These are phyloP conservation scores for Rhizophlyctis rosea DNA, from an alignment of 192 early-diverging fungal genomes.

Conservation along the genomic window DNA sequence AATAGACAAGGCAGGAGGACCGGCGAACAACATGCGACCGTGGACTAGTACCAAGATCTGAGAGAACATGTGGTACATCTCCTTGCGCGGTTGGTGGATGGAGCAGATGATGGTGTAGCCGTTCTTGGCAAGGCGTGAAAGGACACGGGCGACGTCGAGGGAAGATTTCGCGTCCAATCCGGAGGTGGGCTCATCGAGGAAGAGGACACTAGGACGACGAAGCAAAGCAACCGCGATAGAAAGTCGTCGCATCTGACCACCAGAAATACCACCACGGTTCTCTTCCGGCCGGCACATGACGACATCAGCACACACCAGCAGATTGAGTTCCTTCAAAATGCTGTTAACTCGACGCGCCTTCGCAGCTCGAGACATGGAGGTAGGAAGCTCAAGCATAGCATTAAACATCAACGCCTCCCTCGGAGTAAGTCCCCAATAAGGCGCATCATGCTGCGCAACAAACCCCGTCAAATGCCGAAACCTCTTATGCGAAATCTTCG, in stretches of 20 bases:
- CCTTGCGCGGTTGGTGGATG: conserved; percentile 75
- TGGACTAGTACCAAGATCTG: conserved; percentile 62
- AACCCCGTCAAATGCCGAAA: conserved; percentile 29
- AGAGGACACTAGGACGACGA: conserved; percentile 80
- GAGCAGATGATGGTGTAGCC: conserved; percentile 65
- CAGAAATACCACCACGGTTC: conserved; percentile 51
- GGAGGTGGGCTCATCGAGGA: conserved; percentile 85
- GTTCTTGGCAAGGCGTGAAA: conserved; percentile 59
- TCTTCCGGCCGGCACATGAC: conserved; percentile 45
- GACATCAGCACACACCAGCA: conserved; percentile 41
- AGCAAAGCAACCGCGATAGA: conserved; percentile 81
- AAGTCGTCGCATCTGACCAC: conserved; percentile 64
- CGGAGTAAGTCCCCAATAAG: conserved; percentile 33
- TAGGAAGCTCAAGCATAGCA: conserved; percentile 40
- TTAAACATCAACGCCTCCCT: conserved; percentile 43
- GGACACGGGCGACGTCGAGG: conserved; percentile 67
- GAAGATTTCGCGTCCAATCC: conserved; percentile 68
- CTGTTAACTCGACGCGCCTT: conserved; percentile 35
- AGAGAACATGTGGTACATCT: conserved; percentile 81
- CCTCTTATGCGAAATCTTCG: background rate
- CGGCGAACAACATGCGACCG: conserved; percentile 23
- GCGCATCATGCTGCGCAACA: conserved; percentile 34
- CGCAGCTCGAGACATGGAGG: conserved; percentile 17
- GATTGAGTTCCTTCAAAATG: conserved; percentile 36
- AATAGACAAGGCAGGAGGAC: conserved; percentile 3